These are phyloP conservation scores for Ceratobasidium sp. DNA, from an alignment of 1,284 basidiomycete species.

Conservation along the genomic window DNA sequence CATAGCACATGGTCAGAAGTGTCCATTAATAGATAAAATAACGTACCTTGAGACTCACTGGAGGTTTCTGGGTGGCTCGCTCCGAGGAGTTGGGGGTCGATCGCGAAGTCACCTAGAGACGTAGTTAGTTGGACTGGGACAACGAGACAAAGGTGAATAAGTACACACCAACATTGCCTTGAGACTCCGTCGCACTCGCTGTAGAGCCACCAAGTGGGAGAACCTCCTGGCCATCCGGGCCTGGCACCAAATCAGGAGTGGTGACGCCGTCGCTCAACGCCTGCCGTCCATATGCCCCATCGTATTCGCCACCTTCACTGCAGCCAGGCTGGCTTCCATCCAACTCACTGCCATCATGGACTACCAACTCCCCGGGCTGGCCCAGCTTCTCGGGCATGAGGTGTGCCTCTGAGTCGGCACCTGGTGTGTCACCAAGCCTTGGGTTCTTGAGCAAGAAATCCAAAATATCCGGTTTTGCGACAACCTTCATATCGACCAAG, in stretches of 20 bases:
- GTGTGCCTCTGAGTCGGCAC: neutral
- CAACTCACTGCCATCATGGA: neutral
- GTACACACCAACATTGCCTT: too few relatives aligned
- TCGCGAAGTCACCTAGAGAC: too few relatives aligned
- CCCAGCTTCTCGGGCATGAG: neutral
- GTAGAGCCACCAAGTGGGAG: too few relatives aligned
- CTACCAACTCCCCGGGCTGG: neutral
- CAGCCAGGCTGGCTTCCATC: neutral
- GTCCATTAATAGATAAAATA: too few relatives aligned
- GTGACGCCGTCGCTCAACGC: neutral
- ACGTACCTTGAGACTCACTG: too few relatives aligned
- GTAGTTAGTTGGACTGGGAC: too few relatives aligned
- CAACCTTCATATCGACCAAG: neutral
- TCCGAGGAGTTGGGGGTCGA: too few relatives aligned
- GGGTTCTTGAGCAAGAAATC: conserved; percentile 17
- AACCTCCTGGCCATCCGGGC: neutral
- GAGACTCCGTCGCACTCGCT: too few relatives aligned
- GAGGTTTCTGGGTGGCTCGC: too few relatives aligned
- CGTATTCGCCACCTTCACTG: neutral
- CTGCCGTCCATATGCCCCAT: conserved; percentile 1
- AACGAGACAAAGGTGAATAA: too few relatives aligned
- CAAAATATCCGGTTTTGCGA: conserved; percentile 13
- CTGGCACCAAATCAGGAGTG: neutral
- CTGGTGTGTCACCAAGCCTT: neutral
- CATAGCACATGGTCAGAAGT: too few relatives aligned